Conservation (phyloP, 768 basidiomycete species). For the Auriscalpium microsporum region DNA sequence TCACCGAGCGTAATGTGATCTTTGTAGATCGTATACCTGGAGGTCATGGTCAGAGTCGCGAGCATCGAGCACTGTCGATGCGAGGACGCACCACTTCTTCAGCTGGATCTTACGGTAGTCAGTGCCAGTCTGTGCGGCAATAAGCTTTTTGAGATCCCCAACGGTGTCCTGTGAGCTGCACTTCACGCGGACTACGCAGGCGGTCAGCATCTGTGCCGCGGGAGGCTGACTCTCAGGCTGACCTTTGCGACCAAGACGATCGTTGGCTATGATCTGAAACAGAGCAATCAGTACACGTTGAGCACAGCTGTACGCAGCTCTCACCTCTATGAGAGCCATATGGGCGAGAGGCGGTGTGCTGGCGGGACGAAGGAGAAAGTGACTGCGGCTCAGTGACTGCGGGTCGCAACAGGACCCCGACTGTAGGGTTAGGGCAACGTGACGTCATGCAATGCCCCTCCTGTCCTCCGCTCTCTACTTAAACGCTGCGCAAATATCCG, state of each 20-base stretch:
- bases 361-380: neutral
- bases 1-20: constrained; percentile 91
- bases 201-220: too few relatives aligned
- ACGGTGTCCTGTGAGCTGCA: constrained; percentile 94
- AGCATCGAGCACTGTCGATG: neutral
- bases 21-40: constrained; percentile 91
- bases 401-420: neutral
- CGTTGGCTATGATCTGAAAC: constrained; percentile 84
- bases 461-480: too few relatives aligned
- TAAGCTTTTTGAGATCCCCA: constrained; percentile 94
- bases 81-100: constrained; percentile 84
- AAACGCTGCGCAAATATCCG: too few relatives aligned
- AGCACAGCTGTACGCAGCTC: neutral
- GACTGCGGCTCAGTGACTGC: too few relatives aligned
- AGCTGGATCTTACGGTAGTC: constrained; percentile 77
- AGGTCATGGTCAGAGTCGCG: neutral
- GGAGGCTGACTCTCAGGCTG: constrained; percentile 9
- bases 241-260: constrained; percentile 94
- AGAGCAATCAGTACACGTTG: neutral
- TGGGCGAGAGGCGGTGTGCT: neutral
- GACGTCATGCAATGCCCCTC: neutral
- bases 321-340: neutral
- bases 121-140: constrained; percentile 94
- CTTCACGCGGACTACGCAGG: constrained; percentile 75
- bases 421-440: neutral